These are phyloP conservation scores for Euphorbia peplus DNA, from an alignment of 345 rosid genomes.

Conservation along the genomic window DNA sequence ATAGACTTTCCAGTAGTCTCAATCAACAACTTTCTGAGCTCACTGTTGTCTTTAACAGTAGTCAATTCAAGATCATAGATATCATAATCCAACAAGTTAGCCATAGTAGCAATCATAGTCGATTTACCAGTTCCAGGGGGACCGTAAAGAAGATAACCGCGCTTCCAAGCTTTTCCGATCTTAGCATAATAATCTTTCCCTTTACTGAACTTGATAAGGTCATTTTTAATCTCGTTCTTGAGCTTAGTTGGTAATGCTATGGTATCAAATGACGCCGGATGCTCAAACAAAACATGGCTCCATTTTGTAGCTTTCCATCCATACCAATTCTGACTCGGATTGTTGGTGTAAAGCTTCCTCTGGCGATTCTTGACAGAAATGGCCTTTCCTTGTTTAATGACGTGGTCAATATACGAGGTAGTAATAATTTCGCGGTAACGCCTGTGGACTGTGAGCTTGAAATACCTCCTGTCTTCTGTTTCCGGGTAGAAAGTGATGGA, in stretches of 20 bases:
- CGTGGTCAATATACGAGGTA: neutral
- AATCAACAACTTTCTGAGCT: constrained; percentile 13
- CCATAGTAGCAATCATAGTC: constrained; percentile 31
- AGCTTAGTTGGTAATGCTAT: neutral
- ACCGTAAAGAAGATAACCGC: constrained; percentile 26
- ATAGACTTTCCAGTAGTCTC: constrained; percentile 11
- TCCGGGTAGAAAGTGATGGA: neutral
- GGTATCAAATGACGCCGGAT: constrained; percentile 9
- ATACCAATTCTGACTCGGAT: neutral
- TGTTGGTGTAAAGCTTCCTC: neutral
- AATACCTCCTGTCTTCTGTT: constrained; percentile 4
- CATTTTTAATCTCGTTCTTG: constrained; percentile 1
- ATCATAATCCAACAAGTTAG: constrained; percentile 26
- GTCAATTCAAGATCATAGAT: constrained; percentile 21
- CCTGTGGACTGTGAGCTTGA: constrained; percentile 1
- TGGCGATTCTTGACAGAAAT: neutral
- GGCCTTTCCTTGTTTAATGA: neutral
- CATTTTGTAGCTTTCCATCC: neutral
- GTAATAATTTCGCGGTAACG: neutral
- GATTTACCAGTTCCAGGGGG: constrained; percentile 31
- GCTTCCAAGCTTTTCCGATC: constrained; percentile 12
- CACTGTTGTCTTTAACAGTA: constrained; percentile 13
- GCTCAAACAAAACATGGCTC: constrained; percentile 9
- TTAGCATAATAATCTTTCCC: neutral
- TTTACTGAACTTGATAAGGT: constrained; percentile 1